Evolutionary conservation across 495 filamentous ascomycete genomes (phyloP), one percentile per base, ranked within the genome.

Genomic region (Ramalina intermedia): DNA sequence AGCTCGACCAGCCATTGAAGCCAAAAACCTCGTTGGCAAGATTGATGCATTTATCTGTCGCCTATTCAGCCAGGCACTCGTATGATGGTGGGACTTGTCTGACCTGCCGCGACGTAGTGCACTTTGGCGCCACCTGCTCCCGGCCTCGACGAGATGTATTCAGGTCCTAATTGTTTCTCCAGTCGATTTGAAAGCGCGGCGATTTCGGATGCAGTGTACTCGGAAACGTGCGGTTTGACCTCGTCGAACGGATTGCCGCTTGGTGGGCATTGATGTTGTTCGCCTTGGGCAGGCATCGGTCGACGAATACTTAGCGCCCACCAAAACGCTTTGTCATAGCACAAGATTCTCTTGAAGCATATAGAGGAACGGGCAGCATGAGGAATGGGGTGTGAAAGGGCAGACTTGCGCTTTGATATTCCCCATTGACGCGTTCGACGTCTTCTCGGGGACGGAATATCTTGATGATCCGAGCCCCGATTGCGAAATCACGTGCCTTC

Each of bases 1-100:
- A 76, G 47, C 84, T 91, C 12, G 85, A 93, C 91, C 91, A 99
- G 40, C 91, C 91, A 65, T 96, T 96, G 70, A 99, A 99, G 8
- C 91, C 91, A 66, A 99, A 96, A 4, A 96, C 84, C 56, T 99
- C 87, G 58, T 99, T 99, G 33, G 91, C 91, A 35, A 99, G 80
- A 45, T 83, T 84, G 55, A 99, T 96, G 62, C 80, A 85, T 67
- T 96, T 96, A 55, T 96, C 87, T 6, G 85, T 87, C 11, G 84
- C 76, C 26, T 9, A 41, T n/a, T 33, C 4, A 41, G 39, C 39
- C 17, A 9, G 1, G 39, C 21, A 1, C 39, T 18, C 29, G 16
- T 41, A 11, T 13, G 39, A 23, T 41, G 11, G 13, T 14, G 18
- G 18, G 16, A 9, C 44, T 11, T 16, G 26, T 11, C 21, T 11